Percentiles rank a stretch among this genome's conserved stretches.
Evolutionary conservation across 768 basidiomycete genomes (phyloP).

Genomic region (Cyathus striatus): DNA sequence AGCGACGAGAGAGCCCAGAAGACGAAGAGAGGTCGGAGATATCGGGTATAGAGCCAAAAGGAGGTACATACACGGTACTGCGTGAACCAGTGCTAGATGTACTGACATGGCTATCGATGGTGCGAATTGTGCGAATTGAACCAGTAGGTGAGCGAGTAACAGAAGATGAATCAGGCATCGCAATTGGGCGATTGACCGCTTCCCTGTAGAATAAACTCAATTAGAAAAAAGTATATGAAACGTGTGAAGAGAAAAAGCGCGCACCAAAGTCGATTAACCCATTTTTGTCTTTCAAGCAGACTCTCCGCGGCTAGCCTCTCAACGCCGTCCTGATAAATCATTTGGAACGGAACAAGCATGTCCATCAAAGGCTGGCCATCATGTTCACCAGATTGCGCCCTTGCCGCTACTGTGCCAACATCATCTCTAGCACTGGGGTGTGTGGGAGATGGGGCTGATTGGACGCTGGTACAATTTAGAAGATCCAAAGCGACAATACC

Average conservation of each 20-base stretch:
- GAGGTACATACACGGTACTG: slow-evolving; percentile 75
- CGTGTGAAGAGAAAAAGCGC: slow-evolving; percentile 18
- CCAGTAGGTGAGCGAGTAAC: slow-evolving; percentile 46
- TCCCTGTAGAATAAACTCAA: slow-evolving; percentile 47
- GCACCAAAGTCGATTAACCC: slow-evolving; percentile 89
- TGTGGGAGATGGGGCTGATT: slow-evolving; percentile 74
- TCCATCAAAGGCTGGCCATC: slow-evolving; percentile 56
- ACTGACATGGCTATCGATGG: slow-evolving; percentile 42
- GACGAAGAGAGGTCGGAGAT: slow-evolving; percentile 51
- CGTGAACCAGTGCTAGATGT: slow-evolving; percentile 51
- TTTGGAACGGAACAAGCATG: slow-evolving; percentile 82
- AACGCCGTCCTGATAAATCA: slow-evolving; percentile 85
- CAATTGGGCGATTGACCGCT: slow-evolving; percentile 57
- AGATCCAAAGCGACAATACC: slow-evolving; percentile 86
- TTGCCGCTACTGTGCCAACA: slow-evolving; percentile 81
- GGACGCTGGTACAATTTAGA: slow-evolving; percentile 81
- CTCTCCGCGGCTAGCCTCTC: slow-evolving; percentile 89
- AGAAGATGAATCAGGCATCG: slow-evolving; percentile 41
- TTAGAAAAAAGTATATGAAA: not conserved
- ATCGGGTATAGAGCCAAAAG: slow-evolving; percentile 64
- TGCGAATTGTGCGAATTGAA: slow-evolving; percentile 66
- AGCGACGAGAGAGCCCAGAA: slow-evolving; percentile 27
- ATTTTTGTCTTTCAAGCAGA: slow-evolving; percentile 77
- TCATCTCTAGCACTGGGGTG: slow-evolving; percentile 82
- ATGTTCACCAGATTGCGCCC: slow-evolving; percentile 45